Base-by-base conservation (phyloP, 2,329 filamentous ascomycete genomes). In the Fusarium euwallaceae region DNA sequence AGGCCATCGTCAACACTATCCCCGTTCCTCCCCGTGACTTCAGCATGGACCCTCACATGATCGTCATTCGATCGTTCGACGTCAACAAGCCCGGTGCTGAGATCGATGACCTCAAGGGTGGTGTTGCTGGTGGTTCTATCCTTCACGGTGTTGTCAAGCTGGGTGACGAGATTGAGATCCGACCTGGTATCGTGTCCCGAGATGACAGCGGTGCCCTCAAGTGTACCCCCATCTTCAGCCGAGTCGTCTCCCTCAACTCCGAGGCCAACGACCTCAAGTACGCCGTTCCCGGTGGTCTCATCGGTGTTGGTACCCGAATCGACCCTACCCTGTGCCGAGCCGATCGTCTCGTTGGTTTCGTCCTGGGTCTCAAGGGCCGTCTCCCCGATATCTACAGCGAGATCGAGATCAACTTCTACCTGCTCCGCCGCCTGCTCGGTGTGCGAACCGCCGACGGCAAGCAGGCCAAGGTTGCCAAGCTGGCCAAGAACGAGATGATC, bases 21-120 rank as follows among this genome's bases (percentile, higher is more conserved):
- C 97, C 97, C 29, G 93, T 98, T 11, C 97, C 97, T 17, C 87
- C 93, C 70, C 91, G 97, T 84, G 95, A 98, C 84, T 98, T 99
- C 87, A 92, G 92, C 78, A 91, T 93, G 79, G 94, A 96, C 76
- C 97, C 97, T 51, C 95, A 98, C 86, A 98, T 99, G 95, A 99
- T 99, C 81, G 93, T 99, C 82, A 99, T 99, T 84, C 95, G 97
- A 84, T 98, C 96, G 3, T 99, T 99, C 84, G 97, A 99, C 82
- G 97, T 99, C 81, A 99, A 99, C 92, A 99, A 99, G 90, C 97
- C 97, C 48, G 97, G 97, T 90, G 95, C 97, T 48, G 97, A 98
- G 86, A 98, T 99, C 76, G 96, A 98, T 71, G 97, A 99, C 79
- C 89, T 99, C 73, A 98, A 98, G 90, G 97, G 97, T 82, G 97